Conservation (phyloP, 345 rosid species). For the Eucalyptus polybractea region DNA sequence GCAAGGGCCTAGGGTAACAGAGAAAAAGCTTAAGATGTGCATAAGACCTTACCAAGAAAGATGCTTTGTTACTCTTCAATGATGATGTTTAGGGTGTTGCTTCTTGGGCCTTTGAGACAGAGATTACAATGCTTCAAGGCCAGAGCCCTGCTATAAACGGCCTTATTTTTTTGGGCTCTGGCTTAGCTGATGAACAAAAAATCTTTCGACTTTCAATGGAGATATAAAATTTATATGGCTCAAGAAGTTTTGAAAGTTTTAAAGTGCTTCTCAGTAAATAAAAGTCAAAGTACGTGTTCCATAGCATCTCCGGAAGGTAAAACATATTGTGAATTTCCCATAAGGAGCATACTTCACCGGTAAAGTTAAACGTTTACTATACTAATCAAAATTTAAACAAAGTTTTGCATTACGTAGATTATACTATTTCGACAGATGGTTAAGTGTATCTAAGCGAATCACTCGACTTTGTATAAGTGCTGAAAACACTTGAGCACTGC, state of each 20-base stretch:
- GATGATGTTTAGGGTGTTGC: background rate
- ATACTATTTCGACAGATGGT: background rate
- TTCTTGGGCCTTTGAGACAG: background rate
- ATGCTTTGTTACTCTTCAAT: conserved; percentile 16
- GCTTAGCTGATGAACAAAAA: background rate
- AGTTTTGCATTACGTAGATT: background rate
- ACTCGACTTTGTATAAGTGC: background rate
- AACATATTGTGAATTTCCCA: background rate
- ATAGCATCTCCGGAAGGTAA: background rate
- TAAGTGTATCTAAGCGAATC: background rate
- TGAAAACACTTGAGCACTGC: background rate
- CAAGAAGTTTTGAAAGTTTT: background rate
- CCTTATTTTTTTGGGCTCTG: background rate
- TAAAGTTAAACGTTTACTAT: background rate
- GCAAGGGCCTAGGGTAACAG: background rate
- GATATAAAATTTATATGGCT: background rate
- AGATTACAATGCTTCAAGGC: background rate
- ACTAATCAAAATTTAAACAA: background rate
- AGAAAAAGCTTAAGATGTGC: background rate
- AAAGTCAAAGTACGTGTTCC: background rate
- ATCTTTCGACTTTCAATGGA: background rate
- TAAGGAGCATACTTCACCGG: background rate
- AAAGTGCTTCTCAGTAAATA: background rate
- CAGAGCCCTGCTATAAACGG: background rate
- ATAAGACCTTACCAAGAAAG: conserved; percentile 5